A percentile compares a stretch with the other conserved stretches of the same genome.
Evolutionary conservation across 2,329 filamentous ascomycete species (phyloP).

Genomic region (Arthrobotrys entomopaga): DNA sequence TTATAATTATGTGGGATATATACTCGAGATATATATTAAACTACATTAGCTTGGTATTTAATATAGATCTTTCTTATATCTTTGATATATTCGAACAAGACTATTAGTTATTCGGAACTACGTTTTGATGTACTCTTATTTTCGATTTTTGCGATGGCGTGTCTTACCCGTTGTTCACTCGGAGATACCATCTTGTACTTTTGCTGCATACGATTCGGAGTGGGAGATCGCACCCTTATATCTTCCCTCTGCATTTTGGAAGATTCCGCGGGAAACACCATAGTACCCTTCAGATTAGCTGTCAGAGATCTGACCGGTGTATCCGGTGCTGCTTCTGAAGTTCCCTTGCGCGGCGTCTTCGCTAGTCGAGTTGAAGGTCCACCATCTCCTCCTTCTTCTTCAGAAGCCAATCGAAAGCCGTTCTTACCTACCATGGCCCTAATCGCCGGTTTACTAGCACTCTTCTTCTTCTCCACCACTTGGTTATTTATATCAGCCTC

Average conservation of each 20-base stretch:
- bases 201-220: slow-evolving; percentile 5
- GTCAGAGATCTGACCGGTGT: slow-evolving; percentile 6
- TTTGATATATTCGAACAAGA: too few species aligned
- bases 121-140: background rate
- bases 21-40: background rate
- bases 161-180: background rate
- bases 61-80: too few species aligned
- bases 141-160: background rate
- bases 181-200: slow-evolving; percentile 5
- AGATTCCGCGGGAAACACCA: too few species aligned
- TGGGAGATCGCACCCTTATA: background rate
- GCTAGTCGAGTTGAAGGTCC: background rate
- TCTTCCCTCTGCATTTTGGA: background rate
- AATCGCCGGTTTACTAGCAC: background rate
- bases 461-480: background rate
- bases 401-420: background rate
- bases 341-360: slow-evolving; percentile 23
- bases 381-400: background rate
- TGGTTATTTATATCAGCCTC: background rate
- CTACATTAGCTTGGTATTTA: too few species aligned
- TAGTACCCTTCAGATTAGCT: too few species aligned
- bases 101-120: too few species aligned
- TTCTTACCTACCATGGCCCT: background rate
- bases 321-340: slow-evolving; percentile 13
- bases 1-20: too few species aligned